Evolutionary conservation across 228 moss, liverwort and hornwort species (phyloP).

Genomic region (Sphagnum fallax): DNA sequence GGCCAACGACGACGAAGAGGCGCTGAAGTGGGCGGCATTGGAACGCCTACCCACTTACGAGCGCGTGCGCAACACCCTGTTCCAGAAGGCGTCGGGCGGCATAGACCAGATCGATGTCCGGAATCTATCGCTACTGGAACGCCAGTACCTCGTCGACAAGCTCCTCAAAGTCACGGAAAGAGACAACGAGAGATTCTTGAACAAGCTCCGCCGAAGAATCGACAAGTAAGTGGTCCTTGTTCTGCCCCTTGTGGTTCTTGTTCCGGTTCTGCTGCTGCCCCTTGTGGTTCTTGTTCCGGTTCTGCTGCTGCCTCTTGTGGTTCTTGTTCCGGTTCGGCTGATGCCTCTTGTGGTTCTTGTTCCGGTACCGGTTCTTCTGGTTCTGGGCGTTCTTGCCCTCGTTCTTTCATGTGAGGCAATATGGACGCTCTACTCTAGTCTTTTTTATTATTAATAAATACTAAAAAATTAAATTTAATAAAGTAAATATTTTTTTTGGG

Average conservation of each 20-base stretch:
- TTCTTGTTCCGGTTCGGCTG: no score
- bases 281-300: no score
- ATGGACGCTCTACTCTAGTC: no score
- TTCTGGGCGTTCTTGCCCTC: no score
- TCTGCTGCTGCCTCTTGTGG: no score
- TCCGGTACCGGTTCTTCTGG: no score
- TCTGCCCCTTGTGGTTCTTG: neutral
- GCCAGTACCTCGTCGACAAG: slow-evolving; percentile 16
- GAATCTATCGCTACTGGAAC: slow-evolving; percentile 28
- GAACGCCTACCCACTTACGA: slow-evolving; percentile 42
- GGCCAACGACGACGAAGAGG: slow-evolving; percentile 45
- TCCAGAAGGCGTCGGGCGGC: slow-evolving; percentile 17
- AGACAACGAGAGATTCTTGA: slow-evolving; percentile 18
- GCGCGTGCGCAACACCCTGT: slow-evolving; percentile 33
- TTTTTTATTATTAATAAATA: no score
- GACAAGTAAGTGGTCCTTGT: slow-evolving; percentile 21
- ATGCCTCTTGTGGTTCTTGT: neutral
- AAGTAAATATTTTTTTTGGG: no score
- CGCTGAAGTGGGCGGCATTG: slow-evolving; percentile 37
- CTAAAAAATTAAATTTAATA: no score
- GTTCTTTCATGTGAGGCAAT: no score
- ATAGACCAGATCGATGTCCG: slow-evolving; percentile 39
- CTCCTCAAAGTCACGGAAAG: slow-evolving; percentile 20
- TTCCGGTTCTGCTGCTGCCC: neutral
- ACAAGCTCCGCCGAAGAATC: slow-evolving; percentile 28